These are phyloP conservation scores for Russula ochroleuca DNA, from an alignment of 768 basidiomycete genomes.

Conservation along the genomic window DNA sequence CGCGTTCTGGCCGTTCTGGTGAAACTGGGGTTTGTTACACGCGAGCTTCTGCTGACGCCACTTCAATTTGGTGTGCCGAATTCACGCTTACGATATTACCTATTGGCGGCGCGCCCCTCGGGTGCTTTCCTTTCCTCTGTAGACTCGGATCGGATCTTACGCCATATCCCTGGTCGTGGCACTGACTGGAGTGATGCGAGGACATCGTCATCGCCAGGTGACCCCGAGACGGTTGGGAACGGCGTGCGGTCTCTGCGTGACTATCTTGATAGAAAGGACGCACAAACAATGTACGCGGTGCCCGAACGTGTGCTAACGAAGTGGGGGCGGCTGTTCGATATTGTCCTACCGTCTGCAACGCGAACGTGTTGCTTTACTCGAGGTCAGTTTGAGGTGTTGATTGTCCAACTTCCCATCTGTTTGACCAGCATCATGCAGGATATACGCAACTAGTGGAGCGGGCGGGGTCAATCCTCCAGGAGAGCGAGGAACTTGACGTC, in stretches of 20 bases:
- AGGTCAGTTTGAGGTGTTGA: constrained; percentile 40
- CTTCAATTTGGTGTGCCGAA: constrained; percentile 79
- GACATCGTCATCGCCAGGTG: constrained; percentile 8
- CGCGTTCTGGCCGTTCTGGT: constrained; percentile 50
- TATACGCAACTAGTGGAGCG: constrained; percentile 76
- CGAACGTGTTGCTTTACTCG: constrained; percentile 79
- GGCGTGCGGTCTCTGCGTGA: constrained; percentile 31
- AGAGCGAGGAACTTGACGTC: constrained; percentile 63
- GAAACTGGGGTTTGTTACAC: constrained; percentile 50
- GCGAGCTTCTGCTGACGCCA: constrained; percentile 68
- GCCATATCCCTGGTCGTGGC: constrained; percentile 51
- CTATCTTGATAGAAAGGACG: constrained; percentile 41
- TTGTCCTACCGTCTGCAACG: constrained; percentile 57
- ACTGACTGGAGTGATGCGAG: constrained; percentile 44
- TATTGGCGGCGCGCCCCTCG: constrained; percentile 56
- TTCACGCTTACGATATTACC: constrained; percentile 75
- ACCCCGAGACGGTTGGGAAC: constrained; percentile 16
- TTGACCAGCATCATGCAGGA: constrained; percentile 42
- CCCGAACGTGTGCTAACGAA: constrained; percentile 61
- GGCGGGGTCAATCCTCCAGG: constrained; percentile 72
- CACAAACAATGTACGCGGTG: constrained; percentile 35
- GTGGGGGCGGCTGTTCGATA: constrained; percentile 80
- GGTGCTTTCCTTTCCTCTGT: constrained; percentile 36
- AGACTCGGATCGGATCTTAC: constrained; percentile 37
- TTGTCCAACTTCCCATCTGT: neutral